Percentiles rank a stretch among this genome's conserved stretches.
Evolutionary conservation across 2,329 filamentous ascomycete genomes (phyloP).

Genomic region (Coniosporium tulheliwenetii): DNA sequence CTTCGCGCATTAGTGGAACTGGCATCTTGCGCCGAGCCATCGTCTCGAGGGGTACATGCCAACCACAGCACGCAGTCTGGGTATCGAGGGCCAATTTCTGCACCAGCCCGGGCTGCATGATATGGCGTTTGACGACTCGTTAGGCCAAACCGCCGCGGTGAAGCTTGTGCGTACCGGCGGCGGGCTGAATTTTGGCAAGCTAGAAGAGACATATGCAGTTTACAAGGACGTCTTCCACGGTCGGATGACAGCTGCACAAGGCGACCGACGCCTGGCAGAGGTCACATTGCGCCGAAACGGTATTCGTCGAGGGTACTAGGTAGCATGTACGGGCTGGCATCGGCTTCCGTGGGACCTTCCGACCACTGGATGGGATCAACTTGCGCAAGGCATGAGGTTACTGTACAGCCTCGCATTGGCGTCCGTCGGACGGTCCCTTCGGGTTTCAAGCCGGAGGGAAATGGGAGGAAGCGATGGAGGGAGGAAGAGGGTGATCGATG

Average conservation of each 20-base stretch:
- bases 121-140: slow-evolving; percentile 66
- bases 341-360: slow-evolving; percentile 62
- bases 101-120: slow-evolving; percentile 92
- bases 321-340: slow-evolving; percentile 61
- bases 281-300: too few species aligned
- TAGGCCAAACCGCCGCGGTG: slow-evolving; percentile 62
- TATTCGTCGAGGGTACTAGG: slow-evolving; percentile 15
- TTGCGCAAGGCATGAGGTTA: too few species aligned
- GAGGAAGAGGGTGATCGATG: too few species aligned
- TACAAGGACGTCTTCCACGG: slow-evolving; percentile 59
- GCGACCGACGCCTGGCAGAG: too few species aligned
- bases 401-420: too few species aligned
- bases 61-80: slow-evolving; percentile 76
- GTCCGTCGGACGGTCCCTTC: too few species aligned
- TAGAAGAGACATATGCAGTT: slow-evolving; percentile 59
- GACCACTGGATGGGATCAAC: slow-evolving; percentile 20
- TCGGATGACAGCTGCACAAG: too few species aligned
- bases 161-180: slow-evolving; percentile 55
- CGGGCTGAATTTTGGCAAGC: slow-evolving; percentile 57
- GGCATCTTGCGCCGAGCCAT: slow-evolving; percentile 77
- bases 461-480: too few species aligned
- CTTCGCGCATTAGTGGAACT: slow-evolving; percentile 34
- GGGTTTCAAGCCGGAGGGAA: too few species aligned
- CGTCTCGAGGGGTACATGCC: slow-evolving; percentile 82
- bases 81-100: slow-evolving; percentile 77